Base-by-base conservation (phyloP, 2,329 filamentous ascomycete genomes). In the Botrytis aclada region DNA sequence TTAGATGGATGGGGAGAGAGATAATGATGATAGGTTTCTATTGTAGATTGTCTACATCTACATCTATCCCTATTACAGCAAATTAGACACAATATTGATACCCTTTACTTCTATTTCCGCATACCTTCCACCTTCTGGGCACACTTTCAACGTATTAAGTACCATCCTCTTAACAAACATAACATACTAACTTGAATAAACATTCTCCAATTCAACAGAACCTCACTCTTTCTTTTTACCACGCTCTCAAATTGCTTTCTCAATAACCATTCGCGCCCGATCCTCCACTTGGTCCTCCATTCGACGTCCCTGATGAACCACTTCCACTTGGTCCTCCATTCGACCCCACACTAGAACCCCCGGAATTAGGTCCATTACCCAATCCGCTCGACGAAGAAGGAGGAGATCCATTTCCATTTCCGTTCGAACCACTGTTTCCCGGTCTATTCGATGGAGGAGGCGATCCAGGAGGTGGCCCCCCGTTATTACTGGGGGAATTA, bases 1-100 rank as follows among this genome's bases (percentile, higher is more conserved):
- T 7, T 91, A 6, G 41, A 67, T 25, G 18, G 10, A 8, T n/a
- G 43, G 18, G 34, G 16, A 41, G 20, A 29, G 3, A 14, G 18
- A 29, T 51, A 54, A 54, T 16, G 14, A 56, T 32, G 9, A 56
- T 29, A 16, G 1, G 8, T 14, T 18, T 56, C 16, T 29, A 56
- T 56, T 56, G 14, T 56, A 4, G n/a, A 29, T 32, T 56, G 7
- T 29, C 3, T 56, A 18, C 4, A 8, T 56, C 16, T 18, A 9
- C 2, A 18, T 54, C n/a, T 56, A 8, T 56, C 7, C 16, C 6
- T 8, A 54, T 54, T 8, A 29, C 47, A 54, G 16, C 1, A 29
- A 18, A 29, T 29, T 54, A 54, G 16, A 16, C 29, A 29, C 5
- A 29, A 16, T 18, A 29, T 29, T 18, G 18, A 54, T 29, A 54